These are phyloP conservation scores for Chalaropsis thielavioides DNA, from an alignment of 2,329 filamentous ascomycete genomes.

Conservation along the genomic window DNA sequence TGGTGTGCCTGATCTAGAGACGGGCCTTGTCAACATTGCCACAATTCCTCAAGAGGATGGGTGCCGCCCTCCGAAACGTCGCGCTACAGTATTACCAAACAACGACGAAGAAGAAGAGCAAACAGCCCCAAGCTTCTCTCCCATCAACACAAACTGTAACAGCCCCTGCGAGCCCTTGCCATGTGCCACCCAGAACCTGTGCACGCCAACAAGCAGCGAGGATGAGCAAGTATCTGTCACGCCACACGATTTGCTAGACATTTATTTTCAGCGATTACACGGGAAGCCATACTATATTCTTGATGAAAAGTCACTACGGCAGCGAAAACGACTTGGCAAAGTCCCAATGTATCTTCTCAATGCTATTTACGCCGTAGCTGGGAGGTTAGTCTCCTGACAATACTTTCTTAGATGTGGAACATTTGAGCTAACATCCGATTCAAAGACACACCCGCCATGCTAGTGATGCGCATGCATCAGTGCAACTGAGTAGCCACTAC, in stretches of 20 bases:
- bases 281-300: conserved; percentile 71
- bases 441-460: conserved; percentile 56
- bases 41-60: background rate
- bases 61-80: background rate
- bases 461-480: conserved; percentile 51
- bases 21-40: background rate
- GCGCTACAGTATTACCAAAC: background rate
- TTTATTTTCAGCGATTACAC: conserved; percentile 66
- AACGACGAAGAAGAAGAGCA: background rate
- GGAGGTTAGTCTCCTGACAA: conserved; percentile 34
- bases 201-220: background rate
- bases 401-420: background rate
- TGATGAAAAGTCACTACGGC: conserved; percentile 60
- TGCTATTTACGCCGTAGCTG: conserved; percentile 47
- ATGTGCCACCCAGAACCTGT: background rate
- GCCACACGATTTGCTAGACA: conserved; percentile 45
- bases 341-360: conserved; percentile 41
- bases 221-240: background rate
- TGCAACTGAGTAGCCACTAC: conserved; percentile 57
- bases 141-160: background rate
- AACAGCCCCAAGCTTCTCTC: background rate
- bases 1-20: background rate
- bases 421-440: conserved; percentile 18
- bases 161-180: background rate
- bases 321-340: conserved; percentile 54